A percentile compares a stretch with the other conserved stretches of the same genome.
Conservation (phyloP, 495 filamentous ascomycete species). For the Talaromyces stipitatus region DNA sequence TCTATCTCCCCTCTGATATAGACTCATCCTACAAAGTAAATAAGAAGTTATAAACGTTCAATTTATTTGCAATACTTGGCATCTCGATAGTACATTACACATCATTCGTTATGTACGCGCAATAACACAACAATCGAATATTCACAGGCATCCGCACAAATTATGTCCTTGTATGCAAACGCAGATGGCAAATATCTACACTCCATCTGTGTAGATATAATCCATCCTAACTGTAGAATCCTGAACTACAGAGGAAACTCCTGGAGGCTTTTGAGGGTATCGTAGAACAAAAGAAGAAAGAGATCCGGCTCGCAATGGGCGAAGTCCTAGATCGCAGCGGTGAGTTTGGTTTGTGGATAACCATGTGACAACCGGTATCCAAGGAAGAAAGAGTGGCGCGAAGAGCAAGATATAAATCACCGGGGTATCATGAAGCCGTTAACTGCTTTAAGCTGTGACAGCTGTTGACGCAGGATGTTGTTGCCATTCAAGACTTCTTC, state of each 20-base stretch:
- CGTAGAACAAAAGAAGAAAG: neutral
- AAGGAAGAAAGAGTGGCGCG: neutral
- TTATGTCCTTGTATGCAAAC: neutral
- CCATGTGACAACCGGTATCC: neutral
- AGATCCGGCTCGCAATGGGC: neutral
- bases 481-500: slow-evolving; percentile 64
- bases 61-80: neutral
- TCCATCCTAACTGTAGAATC: neutral
- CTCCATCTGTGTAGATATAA: neutral
- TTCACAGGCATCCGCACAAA: neutral
- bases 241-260: neutral
- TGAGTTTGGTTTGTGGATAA: neutral
- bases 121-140: neutral
- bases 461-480: slow-evolving; percentile 36
- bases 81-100: neutral
- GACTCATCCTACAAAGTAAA: too few relatives aligned
- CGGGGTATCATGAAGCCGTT: slow-evolving; percentile 37
- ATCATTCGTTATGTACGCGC: neutral
- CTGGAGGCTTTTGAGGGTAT: slow-evolving; percentile 1
- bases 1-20: neutral
- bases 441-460: slow-evolving; percentile 36
- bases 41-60: neutral
- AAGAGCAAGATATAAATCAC: slow-evolving; percentile 12
- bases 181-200: neutral
- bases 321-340: neutral